Evolutionary conservation across 371 early-diverging fungal genomes (phyloP).

Genomic region (Nematocida ausubeli): DNA sequence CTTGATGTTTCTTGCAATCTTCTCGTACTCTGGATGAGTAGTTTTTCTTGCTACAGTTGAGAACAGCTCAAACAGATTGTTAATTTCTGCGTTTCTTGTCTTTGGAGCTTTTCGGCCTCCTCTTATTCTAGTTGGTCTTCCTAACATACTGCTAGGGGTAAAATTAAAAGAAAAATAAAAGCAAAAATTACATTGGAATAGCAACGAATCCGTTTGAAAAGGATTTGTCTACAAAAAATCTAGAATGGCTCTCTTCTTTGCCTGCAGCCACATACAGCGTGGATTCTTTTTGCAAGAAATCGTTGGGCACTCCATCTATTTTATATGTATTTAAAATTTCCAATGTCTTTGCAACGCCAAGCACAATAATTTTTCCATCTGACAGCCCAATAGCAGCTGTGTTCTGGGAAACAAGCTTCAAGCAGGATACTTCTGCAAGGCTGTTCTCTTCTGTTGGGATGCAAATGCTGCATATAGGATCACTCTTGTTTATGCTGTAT

Average conservation of each 20-base stretch:
- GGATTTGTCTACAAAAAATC: conserved; percentile 39
- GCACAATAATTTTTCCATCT: background rate
- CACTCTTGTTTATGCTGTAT: background rate
- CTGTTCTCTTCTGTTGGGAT: background rate
- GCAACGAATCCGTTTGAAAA: background rate
- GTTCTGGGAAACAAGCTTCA: background rate
- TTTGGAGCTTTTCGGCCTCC: conserved; percentile 52
- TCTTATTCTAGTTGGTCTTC: conserved; percentile 36
- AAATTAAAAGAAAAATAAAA: conserved; percentile 44
- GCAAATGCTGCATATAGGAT: background rate
- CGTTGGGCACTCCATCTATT: conserved; percentile 14
- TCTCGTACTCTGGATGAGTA: conserved; percentile 40
- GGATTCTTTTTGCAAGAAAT: background rate
- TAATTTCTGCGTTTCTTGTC: conserved; percentile 41
- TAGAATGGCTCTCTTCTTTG: conserved; percentile 39
- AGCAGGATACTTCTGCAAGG: background rate
- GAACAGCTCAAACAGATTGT: conserved; percentile 38
- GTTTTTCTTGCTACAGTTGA: conserved; percentile 34
- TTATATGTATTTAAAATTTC: background rate
- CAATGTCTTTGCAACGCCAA: background rate
- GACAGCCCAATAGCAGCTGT: background rate
- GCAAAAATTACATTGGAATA: background rate
- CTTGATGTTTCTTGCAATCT: conserved; percentile 37
- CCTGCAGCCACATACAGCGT: conserved; percentile 27
- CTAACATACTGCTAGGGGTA: conserved; percentile 39